Percentiles rank a stretch among this genome's conserved stretches.
Evolutionary conservation across 768 basidiomycete genomes (phyloP).

Genomic region (Sporobolomyces pararoseus): DNA sequence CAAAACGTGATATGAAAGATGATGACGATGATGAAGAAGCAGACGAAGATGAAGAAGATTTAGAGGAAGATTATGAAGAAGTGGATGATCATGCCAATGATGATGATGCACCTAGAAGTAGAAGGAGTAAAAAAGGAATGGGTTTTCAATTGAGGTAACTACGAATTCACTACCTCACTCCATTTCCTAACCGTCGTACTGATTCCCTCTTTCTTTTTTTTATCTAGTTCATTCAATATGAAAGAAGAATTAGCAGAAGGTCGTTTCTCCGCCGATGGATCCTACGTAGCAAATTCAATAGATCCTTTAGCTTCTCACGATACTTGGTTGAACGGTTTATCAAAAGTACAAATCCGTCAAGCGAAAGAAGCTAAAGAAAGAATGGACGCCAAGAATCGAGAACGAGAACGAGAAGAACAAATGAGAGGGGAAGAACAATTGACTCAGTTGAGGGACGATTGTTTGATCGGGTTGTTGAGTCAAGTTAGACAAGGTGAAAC

Average conservation of each 20-base stretch:
- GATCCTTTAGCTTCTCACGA: constrained; percentile 92
- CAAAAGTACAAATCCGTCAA: constrained; percentile 76
- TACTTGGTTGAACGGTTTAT: constrained; percentile 84
- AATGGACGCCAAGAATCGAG: constrained; percentile 73
- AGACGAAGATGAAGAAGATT: constrained; percentile 52
- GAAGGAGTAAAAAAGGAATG: constrained; percentile 78
- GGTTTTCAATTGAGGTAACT: constrained; percentile 71
- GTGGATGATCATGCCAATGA: constrained; percentile 46
- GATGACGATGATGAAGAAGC: constrained; percentile 45
- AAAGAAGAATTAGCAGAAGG: constrained; percentile 98
- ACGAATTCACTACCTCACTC: background rate
- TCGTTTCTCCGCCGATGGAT: constrained; percentile 88
- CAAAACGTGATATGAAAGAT: constrained; percentile 45
- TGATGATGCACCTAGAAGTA: constrained; percentile 62
- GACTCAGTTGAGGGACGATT: constrained; percentile 54
- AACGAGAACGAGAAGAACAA: constrained; percentile 65
- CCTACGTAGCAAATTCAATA: constrained; percentile 68
- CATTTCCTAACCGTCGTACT: too few relatives aligned
- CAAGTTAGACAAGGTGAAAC: constrained; percentile 86
- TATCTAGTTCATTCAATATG: constrained; percentile 80
- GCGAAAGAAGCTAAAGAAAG: constrained; percentile 71
- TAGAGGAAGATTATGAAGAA: constrained; percentile 54
- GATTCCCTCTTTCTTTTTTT: background rate
- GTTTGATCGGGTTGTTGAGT: constrained; percentile 57
- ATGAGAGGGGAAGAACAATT: constrained; percentile 52